These are phyloP conservation scores for Thalassia testudinum DNA, from an alignment of 116 monocot species.

Conservation along the genomic window DNA sequence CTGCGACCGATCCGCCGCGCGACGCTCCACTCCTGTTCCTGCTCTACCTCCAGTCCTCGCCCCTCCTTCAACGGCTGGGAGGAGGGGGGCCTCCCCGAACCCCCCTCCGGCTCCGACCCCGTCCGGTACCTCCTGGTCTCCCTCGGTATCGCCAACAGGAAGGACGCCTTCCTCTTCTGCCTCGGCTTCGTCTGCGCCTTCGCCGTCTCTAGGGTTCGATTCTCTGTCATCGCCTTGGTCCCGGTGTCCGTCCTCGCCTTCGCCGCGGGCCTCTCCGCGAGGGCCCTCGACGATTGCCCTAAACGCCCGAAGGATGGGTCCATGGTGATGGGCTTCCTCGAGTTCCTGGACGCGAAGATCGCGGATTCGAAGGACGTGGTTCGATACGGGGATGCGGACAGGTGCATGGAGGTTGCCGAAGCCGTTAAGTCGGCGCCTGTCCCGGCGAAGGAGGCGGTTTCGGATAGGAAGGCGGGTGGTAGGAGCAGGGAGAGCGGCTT, in stretches of 20 bases:
- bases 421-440: conserved; percentile 11
- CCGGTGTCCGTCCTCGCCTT: conserved; percentile 51
- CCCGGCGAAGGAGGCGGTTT: conserved; percentile 18
- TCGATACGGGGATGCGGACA: conserved; percentile 23
- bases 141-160: conserved; percentile 27
- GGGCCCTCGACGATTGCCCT: neutral
- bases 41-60: conserved; percentile 6
- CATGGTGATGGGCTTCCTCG: conserved; percentile 34
- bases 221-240: conserved; percentile 32
- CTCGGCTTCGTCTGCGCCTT: conserved; percentile 56
- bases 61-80: conserved; percentile 61
- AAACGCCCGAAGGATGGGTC: neutral
- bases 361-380: conserved; percentile 29
- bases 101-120: conserved; percentile 5
- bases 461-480: conserved; percentile 19
- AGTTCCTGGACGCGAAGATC: conserved; percentile 25
- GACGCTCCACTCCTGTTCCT: conserved; percentile 1
- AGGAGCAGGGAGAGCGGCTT: conserved; percentile 26
- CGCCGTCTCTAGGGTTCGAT: conserved; percentile 51
- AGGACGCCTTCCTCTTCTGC: conserved; percentile 33
- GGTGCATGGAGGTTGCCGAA: conserved; percentile 29
- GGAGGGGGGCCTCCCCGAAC: conserved; percentile 25
- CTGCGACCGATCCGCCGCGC: too few species aligned
- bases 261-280: conserved; percentile 22
- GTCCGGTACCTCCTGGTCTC: conserved; percentile 20